phyloP scores from a whole-genome alignment of 805 yeast genomes.

The Cyberlindnera maclurae region DNA sequence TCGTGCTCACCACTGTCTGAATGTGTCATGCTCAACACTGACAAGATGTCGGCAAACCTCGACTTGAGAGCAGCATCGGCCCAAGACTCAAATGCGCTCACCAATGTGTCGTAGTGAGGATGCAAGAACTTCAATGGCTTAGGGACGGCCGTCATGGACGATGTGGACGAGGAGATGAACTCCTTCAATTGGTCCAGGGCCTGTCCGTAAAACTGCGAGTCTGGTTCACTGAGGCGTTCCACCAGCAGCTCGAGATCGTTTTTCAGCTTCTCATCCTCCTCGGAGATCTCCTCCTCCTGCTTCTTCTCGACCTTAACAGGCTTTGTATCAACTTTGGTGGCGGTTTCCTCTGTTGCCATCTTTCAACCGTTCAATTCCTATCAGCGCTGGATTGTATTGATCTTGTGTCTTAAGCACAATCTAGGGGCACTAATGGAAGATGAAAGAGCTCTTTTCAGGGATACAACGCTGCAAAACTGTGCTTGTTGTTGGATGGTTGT shows the following conservation, averaged over 20 bases:
- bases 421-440: too few species aligned
- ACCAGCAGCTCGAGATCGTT: conserved; percentile 82
- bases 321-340: conserved; percentile 15
- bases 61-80: conserved; percentile 38
- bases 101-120: conserved; percentile 73
- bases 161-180: conserved; percentile 84
- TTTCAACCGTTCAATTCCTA: too few species aligned
- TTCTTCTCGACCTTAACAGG: conserved; percentile 13
- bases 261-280: conserved; percentile 86
- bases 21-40: conserved; percentile 93
- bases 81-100: conserved; percentile 65
- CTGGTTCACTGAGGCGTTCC: conserved; percentile 60
- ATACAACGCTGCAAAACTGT: too few species aligned
- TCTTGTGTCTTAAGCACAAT: too few species aligned
- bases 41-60: conserved; percentile 77
- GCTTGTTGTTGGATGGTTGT: neutral
- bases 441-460: too few species aligned
- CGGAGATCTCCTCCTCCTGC: conserved; percentile 78
- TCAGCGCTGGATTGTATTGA: too few species aligned
- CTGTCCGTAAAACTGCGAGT: conserved; percentile 39
- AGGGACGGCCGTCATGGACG: conserved; percentile 99
- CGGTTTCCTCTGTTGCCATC: conserved; percentile 11
- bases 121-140: conserved; percentile 94
- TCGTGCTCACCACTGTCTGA: conserved; percentile 76
- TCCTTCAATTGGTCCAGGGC: conserved; percentile 68